Evolutionary conservation across 257 asterid species (phyloP).

Genomic region (Nicotiana benthamiana): DNA sequence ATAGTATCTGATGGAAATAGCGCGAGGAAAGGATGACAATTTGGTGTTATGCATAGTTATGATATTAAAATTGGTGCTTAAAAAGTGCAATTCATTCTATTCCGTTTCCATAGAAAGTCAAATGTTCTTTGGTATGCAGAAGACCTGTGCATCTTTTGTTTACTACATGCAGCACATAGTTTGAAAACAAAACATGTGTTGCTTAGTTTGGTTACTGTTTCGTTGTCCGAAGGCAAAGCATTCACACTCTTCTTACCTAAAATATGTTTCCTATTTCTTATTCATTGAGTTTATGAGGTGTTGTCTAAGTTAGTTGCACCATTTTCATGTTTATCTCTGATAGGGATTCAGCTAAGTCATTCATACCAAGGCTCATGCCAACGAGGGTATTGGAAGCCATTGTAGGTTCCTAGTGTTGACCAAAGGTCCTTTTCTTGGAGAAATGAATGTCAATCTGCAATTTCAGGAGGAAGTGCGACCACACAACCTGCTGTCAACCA

Average conservation of each 20-base stretch:
- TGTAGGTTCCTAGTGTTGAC: neutral
- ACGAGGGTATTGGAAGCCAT: neutral
- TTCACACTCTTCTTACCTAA: too few species aligned
- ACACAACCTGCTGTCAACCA: too few species aligned
- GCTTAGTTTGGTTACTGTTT: neutral
- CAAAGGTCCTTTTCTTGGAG: neutral
- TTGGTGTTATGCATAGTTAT: neutral
- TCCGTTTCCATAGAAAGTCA: too few species aligned
- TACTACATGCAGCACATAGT: neutral
- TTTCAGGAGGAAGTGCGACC: too few species aligned
- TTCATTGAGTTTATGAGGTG: neutral
- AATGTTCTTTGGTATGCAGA: too few species aligned
- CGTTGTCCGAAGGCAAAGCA: neutral
- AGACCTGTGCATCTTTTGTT: too few species aligned
- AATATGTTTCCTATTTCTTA: neutral
- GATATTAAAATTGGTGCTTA: neutral
- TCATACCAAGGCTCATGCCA: neutral
- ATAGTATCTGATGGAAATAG: neutral
- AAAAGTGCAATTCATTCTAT: too few species aligned
- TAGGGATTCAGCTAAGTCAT: neutral
- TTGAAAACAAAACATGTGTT: neutral
- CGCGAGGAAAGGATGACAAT: neutral
- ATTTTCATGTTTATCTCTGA: neutral
- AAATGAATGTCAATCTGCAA: neutral
- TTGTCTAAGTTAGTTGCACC: neutral